These are phyloP conservation scores for Truncatella angustata DNA, from an alignment of 2,329 filamentous ascomycete species.

Conservation along the genomic window DNA sequence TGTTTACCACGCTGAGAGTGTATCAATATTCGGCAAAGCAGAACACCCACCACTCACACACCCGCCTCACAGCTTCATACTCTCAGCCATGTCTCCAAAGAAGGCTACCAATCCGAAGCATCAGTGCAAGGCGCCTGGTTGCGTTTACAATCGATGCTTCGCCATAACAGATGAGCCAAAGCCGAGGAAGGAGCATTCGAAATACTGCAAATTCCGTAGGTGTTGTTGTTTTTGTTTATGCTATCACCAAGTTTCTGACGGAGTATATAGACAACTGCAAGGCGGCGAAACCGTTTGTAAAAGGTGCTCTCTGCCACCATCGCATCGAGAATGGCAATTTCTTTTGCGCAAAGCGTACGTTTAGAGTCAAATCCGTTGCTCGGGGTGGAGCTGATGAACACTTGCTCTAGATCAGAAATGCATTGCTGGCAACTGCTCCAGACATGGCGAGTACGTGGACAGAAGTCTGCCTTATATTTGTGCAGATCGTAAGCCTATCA, in stretches of 20 bases:
- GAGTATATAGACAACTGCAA: neutral
- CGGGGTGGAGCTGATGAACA: too few relatives aligned
- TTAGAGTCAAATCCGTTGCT: too few relatives aligned
- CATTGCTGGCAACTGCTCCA: neutral
- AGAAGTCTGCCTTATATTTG: neutral
- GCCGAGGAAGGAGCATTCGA: neutral
- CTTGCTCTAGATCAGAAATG: conserved; percentile 3
- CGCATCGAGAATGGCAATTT: neutral
- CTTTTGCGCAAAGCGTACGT: neutral
- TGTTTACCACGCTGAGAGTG: too few relatives aligned
- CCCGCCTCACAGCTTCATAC: too few relatives aligned
- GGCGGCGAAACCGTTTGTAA: neutral
- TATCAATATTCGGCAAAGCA: too few relatives aligned
- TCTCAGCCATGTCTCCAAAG: neutral
- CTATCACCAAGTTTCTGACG: too few relatives aligned
- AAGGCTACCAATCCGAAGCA: neutral
- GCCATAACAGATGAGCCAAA: neutral
- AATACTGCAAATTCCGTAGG: neutral
- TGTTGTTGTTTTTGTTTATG: too few relatives aligned
- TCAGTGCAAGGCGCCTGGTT: neutral
- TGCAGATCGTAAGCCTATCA: neutral
- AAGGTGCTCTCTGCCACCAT: neutral
- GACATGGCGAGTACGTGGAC: neutral
- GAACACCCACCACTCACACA: neutral
- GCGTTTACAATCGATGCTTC: neutral